Percentiles rank a stretch among this genome's conserved stretches.
These are phyloP conservation scores for Moelleriella libera DNA, from an alignment of 2,329 filamentous ascomycete species.

Conservation along the genomic window DNA sequence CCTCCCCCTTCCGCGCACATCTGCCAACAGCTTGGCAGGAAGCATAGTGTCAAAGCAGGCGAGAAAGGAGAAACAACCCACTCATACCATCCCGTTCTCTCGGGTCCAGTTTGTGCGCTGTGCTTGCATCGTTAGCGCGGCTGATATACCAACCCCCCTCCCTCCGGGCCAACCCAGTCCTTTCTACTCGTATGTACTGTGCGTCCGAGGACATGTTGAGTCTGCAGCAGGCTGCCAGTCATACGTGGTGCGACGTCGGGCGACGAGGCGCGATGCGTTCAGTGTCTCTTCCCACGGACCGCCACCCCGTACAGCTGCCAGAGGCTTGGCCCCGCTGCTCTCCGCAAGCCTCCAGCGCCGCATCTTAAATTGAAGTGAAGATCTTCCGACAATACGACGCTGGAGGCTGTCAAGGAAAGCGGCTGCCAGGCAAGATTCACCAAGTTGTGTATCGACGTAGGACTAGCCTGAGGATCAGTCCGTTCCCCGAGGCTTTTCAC, in stretches of 20 bases:
- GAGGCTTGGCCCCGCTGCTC: background rate
- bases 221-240: background rate
- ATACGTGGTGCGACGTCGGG: slow-evolving; percentile 7
- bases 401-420: background rate
- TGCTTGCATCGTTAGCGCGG: too few species aligned
- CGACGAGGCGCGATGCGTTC: slow-evolving; percentile 4
- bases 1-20: too few species aligned
- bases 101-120: too few species aligned
- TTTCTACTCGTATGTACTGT: too few species aligned
- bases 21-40: too few species aligned
- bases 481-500: background rate
- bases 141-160: too few species aligned
- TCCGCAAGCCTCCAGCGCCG: background rate
- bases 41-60: too few species aligned
- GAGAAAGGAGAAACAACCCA: too few species aligned
- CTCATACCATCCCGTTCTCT: too few species aligned
- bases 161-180: too few species aligned
- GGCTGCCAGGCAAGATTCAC: too few species aligned
- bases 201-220: background rate
- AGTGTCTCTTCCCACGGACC: slow-evolving; percentile 4
- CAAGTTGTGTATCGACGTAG: background rate
- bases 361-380: background rate
- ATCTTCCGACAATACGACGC: background rate
- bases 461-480: background rate
- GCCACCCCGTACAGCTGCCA: background rate